phyloP scores from a whole-genome alignment of 441 rosid species.

The Omphalea diandra region DNA sequence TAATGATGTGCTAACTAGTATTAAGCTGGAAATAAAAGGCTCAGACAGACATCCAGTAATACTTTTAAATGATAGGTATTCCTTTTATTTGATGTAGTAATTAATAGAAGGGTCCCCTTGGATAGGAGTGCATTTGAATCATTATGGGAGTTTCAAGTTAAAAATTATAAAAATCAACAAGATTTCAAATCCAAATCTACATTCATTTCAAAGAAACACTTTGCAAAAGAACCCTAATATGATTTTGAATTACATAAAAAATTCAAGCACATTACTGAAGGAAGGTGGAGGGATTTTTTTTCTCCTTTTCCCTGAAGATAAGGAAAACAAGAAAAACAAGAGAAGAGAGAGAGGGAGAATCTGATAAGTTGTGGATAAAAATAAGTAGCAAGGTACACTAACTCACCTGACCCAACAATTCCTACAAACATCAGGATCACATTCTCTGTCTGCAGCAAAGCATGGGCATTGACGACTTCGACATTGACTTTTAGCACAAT shows the following conservation, averaged over 20 bases:
- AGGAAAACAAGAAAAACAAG: not conserved
- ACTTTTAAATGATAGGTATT: not conserved
- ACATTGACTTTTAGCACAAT: conserved; percentile 99
- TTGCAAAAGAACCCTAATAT: no score
- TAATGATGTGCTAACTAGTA: not conserved
- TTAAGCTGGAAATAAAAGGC: not conserved
- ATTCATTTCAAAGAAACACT: no score
- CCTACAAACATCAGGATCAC: conserved; percentile 99
- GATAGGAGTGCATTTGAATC: no score
- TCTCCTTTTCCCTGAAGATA: not conserved
- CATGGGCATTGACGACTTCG: conserved; percentile 99
- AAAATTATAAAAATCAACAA: no score
- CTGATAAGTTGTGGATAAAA: not conserved
- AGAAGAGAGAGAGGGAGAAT: not conserved
- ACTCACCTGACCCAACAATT: conserved; percentile 99
- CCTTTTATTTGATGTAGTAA: not conserved
- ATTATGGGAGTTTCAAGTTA: no score
- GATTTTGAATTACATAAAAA: not conserved
- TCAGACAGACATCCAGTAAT: not conserved
- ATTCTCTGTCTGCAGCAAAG: conserved; percentile 99
- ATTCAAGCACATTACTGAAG: not conserved
- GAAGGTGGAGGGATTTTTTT: not conserved
- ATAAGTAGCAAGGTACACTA: not conserved
- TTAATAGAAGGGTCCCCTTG: no score
- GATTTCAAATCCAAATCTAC: no score